Evolutionary conservation across 2,329 filamentous ascomycete species (phyloP).

Genomic region (Magnaporthiopsis rhizophila): DNA sequence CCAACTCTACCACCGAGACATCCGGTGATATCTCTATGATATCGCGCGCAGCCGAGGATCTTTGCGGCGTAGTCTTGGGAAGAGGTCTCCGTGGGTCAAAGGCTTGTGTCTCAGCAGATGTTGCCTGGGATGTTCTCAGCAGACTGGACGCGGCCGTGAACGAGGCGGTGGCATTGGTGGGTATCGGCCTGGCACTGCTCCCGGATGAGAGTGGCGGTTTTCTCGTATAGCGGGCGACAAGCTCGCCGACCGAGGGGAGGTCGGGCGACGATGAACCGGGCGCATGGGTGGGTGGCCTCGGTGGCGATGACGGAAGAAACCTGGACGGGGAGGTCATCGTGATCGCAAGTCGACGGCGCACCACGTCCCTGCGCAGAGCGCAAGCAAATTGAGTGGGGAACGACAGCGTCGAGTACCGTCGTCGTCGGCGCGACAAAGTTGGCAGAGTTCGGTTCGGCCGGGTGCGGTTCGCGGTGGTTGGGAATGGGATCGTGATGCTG

Average conservation of each 20-base stretch:
- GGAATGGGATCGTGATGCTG: not conserved
- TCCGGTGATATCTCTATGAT: conserved; percentile 4
- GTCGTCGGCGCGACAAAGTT: not conserved
- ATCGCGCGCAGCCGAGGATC: not conserved
- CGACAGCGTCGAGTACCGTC: conserved; percentile 20
- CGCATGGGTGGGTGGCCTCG: conserved; percentile 10
- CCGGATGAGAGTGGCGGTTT: conserved; percentile 26
- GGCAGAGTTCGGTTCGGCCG: not conserved
- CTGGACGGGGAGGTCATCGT: conserved; percentile 25
- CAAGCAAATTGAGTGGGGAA: conserved; percentile 27
- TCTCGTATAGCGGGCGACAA: conserved; percentile 31
- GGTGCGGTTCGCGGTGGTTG: not conserved
- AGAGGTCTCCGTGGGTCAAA: not conserved
- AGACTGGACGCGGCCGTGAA: conserved; percentile 36
- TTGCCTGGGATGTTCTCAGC: conserved; percentile 24
- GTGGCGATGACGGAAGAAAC: conserved; percentile 22
- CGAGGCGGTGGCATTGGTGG: conserved; percentile 24
- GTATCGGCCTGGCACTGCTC: conserved; percentile 28
- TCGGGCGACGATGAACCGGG: conserved; percentile 43
- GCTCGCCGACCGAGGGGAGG: conserved; percentile 43
- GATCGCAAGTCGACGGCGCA: conserved; percentile 18
- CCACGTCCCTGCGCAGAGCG: conserved; percentile 34
- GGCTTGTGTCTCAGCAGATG: not conserved
- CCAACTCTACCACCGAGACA: not conserved
- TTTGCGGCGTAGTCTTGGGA: conserved; percentile 1